phyloP scores from a whole-genome alignment of 805 yeast genomes.

The Kazachstania taianensis region DNA sequence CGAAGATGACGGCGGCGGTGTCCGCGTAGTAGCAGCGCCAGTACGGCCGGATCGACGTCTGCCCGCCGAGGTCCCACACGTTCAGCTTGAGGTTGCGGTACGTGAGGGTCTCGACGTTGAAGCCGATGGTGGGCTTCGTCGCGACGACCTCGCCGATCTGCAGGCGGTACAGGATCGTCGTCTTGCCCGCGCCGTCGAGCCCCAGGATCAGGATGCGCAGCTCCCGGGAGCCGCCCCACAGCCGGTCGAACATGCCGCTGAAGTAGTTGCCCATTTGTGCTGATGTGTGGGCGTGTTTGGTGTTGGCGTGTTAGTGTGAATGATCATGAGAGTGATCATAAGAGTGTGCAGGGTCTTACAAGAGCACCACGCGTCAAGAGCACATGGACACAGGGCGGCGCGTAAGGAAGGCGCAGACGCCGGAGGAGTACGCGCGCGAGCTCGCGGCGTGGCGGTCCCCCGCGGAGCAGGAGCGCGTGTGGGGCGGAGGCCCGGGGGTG shows the following conservation, averaged over 20 bases:
- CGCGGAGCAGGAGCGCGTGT: conserved; percentile 16
- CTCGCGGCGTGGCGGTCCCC: conserved; percentile 33
- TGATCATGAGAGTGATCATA: too few species aligned
- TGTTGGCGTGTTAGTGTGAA: too few species aligned
- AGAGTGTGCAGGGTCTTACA: too few species aligned
- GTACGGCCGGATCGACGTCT: conserved; percentile 88
- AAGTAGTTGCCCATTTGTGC: conserved; percentile 72
- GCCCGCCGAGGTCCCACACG: conserved; percentile 98
- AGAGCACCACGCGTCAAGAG: too few species aligned
- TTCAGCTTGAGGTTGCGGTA: conserved; percentile 85
- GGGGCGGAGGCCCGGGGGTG: not conserved
- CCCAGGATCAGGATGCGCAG: conserved; percentile 85
- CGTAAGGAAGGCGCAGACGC: conserved; percentile 59
- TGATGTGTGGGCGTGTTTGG: too few species aligned
- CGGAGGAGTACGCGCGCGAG: conserved; percentile 51
- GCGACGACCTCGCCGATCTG: conserved; percentile 80
- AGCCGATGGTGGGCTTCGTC: conserved; percentile 79
- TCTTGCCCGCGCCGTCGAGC: conserved; percentile 94
- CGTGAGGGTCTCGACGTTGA: conserved; percentile 85
- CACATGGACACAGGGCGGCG: too few species aligned
- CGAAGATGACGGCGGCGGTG: conserved; percentile 93
- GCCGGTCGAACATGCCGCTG: conserved; percentile 72
- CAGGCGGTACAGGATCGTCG: conserved; percentile 82
- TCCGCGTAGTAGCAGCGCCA: conserved; percentile 96
- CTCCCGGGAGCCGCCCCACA: conserved; percentile 88